Evolutionary conservation across 495 filamentous ascomycete genomes (phyloP).

Genomic region (Platismatia glauca): DNA sequence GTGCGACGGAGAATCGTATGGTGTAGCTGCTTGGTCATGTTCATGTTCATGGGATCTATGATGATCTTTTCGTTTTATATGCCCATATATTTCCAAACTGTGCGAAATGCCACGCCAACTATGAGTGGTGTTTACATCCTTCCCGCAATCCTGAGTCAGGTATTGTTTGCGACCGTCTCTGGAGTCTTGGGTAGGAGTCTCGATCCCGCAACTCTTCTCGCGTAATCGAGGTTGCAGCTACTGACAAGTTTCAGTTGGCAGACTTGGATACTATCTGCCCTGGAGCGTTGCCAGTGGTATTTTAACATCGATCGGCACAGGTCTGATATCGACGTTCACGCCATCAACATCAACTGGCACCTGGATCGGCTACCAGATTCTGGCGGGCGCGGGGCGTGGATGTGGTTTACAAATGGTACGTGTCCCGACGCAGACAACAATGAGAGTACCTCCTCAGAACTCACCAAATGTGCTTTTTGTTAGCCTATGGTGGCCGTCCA

Average conservation of each 20-base stretch:
- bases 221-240: not conserved
- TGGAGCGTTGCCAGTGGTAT: slow-evolving; percentile 29
- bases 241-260: slow-evolving; percentile 28
- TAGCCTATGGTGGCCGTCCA: slow-evolving; percentile 47
- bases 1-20: slow-evolving; percentile 29
- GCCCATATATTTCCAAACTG: slow-evolving; percentile 37
- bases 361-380: slow-evolving; percentile 53
- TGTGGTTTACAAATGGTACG: slow-evolving; percentile 37
- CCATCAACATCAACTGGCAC: slow-evolving; percentile 34
- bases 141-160: slow-evolving; percentile 42
- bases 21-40: slow-evolving; percentile 26
- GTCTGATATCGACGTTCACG: slow-evolving; percentile 42
- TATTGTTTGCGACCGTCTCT: slow-evolving; percentile 37
- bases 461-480: not conserved
- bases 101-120: slow-evolving; percentile 26
- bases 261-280: slow-evolving; percentile 44
- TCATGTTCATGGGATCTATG: slow-evolving; percentile 24
- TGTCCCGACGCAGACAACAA: slow-evolving; percentile 25
- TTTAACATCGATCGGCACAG: slow-evolving; percentile 34
- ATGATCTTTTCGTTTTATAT: slow-evolving; percentile 30
- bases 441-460: slow-evolving; percentile 22
- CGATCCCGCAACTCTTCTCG: not conserved
- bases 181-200: slow-evolving; percentile 33
- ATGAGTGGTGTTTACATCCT: slow-evolving; percentile 34
- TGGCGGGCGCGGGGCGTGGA: slow-evolving; percentile 46